Evolutionary conservation across 345 rosid genomes (phyloP).

Genomic region (Barbarea vulgaris): DNA sequence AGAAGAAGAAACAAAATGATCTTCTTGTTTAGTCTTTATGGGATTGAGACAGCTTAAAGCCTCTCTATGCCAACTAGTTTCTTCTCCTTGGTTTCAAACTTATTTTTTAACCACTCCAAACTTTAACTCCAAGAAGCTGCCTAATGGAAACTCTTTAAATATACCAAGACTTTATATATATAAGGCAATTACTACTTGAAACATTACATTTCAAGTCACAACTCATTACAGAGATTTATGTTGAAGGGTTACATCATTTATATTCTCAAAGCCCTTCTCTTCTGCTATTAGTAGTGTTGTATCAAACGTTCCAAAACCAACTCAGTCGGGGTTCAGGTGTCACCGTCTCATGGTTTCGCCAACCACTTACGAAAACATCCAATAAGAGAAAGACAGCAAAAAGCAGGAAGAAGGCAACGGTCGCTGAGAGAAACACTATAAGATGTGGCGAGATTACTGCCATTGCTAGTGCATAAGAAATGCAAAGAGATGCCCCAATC

Average conservation of each 20-base stretch:
- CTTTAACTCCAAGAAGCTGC: no score
- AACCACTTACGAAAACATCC: accelerated
- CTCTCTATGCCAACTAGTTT: background rate
- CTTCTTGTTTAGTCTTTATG: background rate
- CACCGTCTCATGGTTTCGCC: background rate
- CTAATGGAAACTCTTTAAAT: background rate
- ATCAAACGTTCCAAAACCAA: conserved; percentile 24
- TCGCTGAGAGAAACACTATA: background rate
- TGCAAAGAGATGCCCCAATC: background rate
- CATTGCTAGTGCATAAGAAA: conserved; percentile 27
- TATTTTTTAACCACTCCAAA: no score
- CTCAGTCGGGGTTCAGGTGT: background rate
- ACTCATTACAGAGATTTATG: conserved; percentile 1
- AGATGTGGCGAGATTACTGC: conserved; percentile 21
- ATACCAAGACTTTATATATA: background rate
- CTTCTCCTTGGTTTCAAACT: background rate
- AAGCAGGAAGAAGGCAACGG: conserved; percentile 2
- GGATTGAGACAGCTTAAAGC: background rate
- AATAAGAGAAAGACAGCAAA: background rate
- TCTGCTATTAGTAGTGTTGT: background rate
- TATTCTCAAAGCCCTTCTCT: background rate
- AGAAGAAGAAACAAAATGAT: background rate
- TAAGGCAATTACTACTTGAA: background rate
- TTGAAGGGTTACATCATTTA: background rate
- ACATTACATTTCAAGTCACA: conserved; percentile 5